Conservation (phyloP, 768 basidiomycete species). For the Mycena belliarum region DNA sequence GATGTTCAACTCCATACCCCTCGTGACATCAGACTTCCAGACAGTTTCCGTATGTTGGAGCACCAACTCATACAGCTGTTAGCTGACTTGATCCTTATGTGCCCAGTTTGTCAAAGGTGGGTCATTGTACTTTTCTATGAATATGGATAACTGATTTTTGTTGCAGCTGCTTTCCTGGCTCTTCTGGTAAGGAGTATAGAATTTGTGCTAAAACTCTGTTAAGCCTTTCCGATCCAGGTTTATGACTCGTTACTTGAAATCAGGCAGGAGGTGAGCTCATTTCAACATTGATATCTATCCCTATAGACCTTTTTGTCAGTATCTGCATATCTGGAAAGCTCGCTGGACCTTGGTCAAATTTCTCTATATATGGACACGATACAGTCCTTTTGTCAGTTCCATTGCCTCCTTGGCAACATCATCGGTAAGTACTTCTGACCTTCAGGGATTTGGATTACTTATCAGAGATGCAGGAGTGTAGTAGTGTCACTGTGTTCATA, state of each 20-base stretch:
- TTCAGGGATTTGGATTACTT: neutral
- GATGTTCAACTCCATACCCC: conserved; percentile 8
- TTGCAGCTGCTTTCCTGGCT: neutral
- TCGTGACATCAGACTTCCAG: neutral
- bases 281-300: neutral
- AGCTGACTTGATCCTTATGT: neutral
- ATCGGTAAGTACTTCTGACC: neutral
- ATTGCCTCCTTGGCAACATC: neutral
- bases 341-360: conserved; percentile 13
- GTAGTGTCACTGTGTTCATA: neutral
- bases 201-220: neutral
- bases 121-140: neutral
- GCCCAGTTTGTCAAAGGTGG: conserved; percentile 4
- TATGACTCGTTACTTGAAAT: conserved; percentile 16
- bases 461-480: neutral
- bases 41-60: conserved; percentile 3
- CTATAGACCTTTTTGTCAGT: neutral
- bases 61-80: neutral
- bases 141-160: neutral
- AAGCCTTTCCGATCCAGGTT: neutral
- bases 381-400: conserved; percentile 1
- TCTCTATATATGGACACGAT: conserved; percentile 17
- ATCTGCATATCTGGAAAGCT: conserved; percentile 12
- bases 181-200: conserved; percentile 1
- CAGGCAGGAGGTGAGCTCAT: conserved; percentile 6